Evolutionary conservation across 1,284 basidiomycete genomes (phyloP).

Genomic region (Anthracocystis walkeri): DNA sequence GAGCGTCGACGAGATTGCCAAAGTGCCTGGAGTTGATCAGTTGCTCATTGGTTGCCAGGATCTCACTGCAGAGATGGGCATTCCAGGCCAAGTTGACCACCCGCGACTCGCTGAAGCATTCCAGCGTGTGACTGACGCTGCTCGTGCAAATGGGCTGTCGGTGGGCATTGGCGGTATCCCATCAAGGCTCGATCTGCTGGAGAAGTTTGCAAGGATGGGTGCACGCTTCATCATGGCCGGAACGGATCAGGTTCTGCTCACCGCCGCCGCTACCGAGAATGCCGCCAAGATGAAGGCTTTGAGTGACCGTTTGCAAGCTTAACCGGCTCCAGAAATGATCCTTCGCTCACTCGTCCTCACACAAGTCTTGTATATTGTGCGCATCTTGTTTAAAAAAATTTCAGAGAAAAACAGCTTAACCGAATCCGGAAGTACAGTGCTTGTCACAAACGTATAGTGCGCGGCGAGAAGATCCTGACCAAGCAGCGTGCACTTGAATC

Average conservation of each 20-base stretch:
- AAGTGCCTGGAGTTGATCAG: slow-evolving; percentile 9
- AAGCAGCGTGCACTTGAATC: too few species aligned
- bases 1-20: slow-evolving; percentile 7
- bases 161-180: slow-evolving; percentile 8
- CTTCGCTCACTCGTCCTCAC: too few species aligned
- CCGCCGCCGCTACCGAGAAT: slow-evolving; percentile 3
- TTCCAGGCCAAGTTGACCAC: slow-evolving; percentile 6
- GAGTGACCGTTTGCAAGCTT: not conserved
- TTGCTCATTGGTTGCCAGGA: slow-evolving; percentile 10
- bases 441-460: too few species aligned
- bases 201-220: slow-evolving; percentile 6
- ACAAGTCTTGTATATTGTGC: too few species aligned
- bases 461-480: too few species aligned
- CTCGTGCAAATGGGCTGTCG: not conserved
- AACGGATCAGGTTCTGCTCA: slow-evolving; percentile 6
- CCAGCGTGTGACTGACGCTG: slow-evolving; percentile 8
- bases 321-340: not conserved
- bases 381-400: too few species aligned
- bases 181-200: slow-evolving; percentile 5
- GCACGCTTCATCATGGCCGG: slow-evolving; percentile 10
- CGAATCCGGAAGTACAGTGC: too few species aligned
- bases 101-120: slow-evolving; percentile 7
- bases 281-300: slow-evolving; percentile 8
- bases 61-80: slow-evolving; percentile 10
- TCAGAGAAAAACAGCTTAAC: too few species aligned